These are phyloP conservation scores for Annulohypoxylon maeteangense DNA, from an alignment of 495 filamentous ascomycete species.

Conservation along the genomic window DNA sequence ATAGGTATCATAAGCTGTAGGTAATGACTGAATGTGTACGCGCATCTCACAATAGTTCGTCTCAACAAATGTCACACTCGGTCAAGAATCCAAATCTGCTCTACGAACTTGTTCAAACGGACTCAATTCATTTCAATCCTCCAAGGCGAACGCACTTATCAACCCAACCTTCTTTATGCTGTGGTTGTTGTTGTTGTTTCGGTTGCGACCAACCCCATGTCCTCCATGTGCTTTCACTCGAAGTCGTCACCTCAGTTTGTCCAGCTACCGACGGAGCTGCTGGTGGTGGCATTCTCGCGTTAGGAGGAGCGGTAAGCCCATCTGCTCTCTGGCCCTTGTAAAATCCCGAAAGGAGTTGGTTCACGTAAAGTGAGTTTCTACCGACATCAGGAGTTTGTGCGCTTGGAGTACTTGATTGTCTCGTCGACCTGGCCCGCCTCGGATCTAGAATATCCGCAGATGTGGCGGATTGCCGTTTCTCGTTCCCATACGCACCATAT, in stretches of 20 bases:
- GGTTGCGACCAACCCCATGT: slow-evolving; percentile 39
- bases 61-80: background rate
- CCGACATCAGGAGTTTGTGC: background rate
- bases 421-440: background rate
- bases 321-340: slow-evolving; percentile 25
- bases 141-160: slow-evolving; percentile 36
- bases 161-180: slow-evolving; percentile 30
- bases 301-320: slow-evolving; percentile 13
- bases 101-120: background rate
- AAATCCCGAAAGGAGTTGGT: slow-evolving; percentile 35
- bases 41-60: background rate
- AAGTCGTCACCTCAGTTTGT: slow-evolving; percentile 27
- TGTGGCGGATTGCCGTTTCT: slow-evolving; percentile 17
- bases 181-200: slow-evolving; percentile 16
- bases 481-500: slow-evolving; percentile 20
- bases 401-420: background rate
- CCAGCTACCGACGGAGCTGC: slow-evolving; percentile 37
- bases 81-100: slow-evolving; percentile 11
- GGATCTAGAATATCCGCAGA: background rate
- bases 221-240: slow-evolving; percentile 40
- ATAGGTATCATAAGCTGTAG: background rate
- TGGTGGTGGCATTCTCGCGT: slow-evolving; percentile 31
- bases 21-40: background rate
- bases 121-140: slow-evolving; percentile 14
- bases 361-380: slow-evolving; percentile 34